These are phyloP conservation scores for Nothophytophthora sp. DNA, from an alignment of 352 stramenopile genomes.

Conservation along the genomic window DNA sequence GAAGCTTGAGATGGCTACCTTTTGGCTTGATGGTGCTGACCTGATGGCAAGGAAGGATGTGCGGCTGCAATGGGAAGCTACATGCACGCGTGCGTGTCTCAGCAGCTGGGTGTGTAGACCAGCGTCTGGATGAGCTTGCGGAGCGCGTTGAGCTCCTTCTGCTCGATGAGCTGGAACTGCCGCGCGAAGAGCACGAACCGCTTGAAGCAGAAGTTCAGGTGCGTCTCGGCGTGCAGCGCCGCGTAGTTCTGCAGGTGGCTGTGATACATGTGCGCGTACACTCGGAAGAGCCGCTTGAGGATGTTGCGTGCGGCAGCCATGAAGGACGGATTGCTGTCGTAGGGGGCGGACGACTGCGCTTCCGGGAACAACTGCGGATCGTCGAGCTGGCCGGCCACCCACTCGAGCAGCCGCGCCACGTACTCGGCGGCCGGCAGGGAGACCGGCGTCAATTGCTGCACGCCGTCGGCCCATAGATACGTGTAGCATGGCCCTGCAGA, in stretches of 20 bases:
- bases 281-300: conserved; percentile 95
- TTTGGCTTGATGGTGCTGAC: conserved; percentile 5
- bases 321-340: conserved; percentile 40
- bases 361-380: conserved; percentile 65
- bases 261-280: conserved; percentile 98
- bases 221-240: conserved; percentile 90
- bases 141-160: conserved; percentile 94
- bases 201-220: conserved; percentile 98
- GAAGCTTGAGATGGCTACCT: conserved; percentile 44
- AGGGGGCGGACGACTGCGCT: conserved; percentile 3
- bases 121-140: conserved; percentile 90
- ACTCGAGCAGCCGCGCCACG: conserved; percentile 83
- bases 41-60: conserved; percentile 9
- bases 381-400: conserved; percentile 87
- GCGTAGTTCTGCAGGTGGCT: conserved; percentile 93
- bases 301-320: conserved; percentile 72
- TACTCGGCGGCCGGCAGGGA: conserved; percentile 81
- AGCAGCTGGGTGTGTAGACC: no score
- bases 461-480: conserved; percentile 85
- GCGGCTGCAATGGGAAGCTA: no score
- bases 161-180: conserved; percentile 92
- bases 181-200: conserved; percentile 97
- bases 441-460: conserved; percentile 46
- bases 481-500: conserved; percentile 82
- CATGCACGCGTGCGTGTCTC: no score